Percentiles rank a stretch among this genome's conserved stretches.
These are phyloP conservation scores for Amanita phalloides DNA, from an alignment of 768 basidiomycete genomes.

Conservation along the genomic window DNA sequence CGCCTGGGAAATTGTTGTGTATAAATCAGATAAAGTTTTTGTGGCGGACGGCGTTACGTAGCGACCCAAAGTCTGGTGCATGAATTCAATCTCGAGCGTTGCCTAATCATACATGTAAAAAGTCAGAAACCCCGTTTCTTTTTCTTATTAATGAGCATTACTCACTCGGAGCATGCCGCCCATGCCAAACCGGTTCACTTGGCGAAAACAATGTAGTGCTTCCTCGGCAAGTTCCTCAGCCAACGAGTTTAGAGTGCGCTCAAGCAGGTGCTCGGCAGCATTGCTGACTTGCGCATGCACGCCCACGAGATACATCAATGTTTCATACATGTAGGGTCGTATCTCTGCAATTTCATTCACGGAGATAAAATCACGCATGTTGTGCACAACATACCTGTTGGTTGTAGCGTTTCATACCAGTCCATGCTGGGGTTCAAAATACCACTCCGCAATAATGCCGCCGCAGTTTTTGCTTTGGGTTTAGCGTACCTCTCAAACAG, in stretches of 20 bases:
- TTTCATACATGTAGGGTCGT: conserved; percentile 87
- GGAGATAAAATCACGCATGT: conserved; percentile 1
- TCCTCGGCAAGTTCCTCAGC: conserved; percentile 79
- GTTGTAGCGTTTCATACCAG: conserved; percentile 92
- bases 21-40: conserved; percentile 81
- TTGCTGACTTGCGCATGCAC: conserved; percentile 87
- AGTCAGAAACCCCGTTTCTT: neutral
- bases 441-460: conserved; percentile 60
- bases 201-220: conserved; percentile 75
- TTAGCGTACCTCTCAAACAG: conserved; percentile 85
- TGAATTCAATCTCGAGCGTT: conserved; percentile 97
- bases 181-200: conserved; percentile 90
- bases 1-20: conserved; percentile 89
- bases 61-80: conserved; percentile 89
- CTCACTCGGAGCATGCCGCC: conserved; percentile 95
- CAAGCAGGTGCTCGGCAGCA: conserved; percentile 68
- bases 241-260: conserved; percentile 71
- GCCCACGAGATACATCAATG: conserved; percentile 78
- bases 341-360: conserved; percentile 46
- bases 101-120: conserved; percentile 42
- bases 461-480: conserved; percentile 65
- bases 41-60: conserved; percentile 79
- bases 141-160: conserved; percentile 8
- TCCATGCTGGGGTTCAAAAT: conserved; percentile 77
- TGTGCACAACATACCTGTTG: conserved; percentile 51